Evolutionary conservation across 2,329 filamentous ascomycete genomes (phyloP).

Genomic region (Mycosphaerelloides madeirae): DNA sequence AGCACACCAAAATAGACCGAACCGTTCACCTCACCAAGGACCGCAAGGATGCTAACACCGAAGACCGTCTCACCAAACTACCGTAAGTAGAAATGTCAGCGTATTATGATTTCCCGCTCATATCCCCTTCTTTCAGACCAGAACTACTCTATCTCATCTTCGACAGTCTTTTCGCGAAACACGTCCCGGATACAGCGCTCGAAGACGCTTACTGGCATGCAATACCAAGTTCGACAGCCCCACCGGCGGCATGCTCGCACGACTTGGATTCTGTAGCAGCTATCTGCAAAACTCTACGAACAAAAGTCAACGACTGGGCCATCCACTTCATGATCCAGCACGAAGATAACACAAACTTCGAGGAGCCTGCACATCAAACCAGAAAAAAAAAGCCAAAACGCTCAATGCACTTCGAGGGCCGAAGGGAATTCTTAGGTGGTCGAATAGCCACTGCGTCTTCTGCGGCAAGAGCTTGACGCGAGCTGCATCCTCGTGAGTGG

Average conservation of each 20-base stretch:
- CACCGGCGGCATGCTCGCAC: slow-evolving; percentile 6
- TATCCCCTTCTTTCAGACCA: neutral
- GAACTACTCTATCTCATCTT: slow-evolving; percentile 29
- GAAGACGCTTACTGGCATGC: no score
- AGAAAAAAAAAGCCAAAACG: slow-evolving; percentile 3
- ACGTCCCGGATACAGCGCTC: slow-evolving; percentile 20
- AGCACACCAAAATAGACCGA: no score
- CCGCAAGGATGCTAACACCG: neutral
- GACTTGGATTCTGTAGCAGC: slow-evolving; percentile 22
- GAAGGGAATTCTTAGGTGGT: slow-evolving; percentile 23
- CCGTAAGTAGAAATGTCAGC: neutral
- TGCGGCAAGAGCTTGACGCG: slow-evolving; percentile 27
- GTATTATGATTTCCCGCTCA: no score
- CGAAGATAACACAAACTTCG: slow-evolving; percentile 20
- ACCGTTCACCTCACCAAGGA: no score
- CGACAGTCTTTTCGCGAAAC: slow-evolving; percentile 25
- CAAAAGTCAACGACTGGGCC: slow-evolving; percentile 27
- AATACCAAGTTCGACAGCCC: no score
- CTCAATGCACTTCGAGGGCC: slow-evolving; percentile 13
- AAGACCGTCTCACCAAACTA: slow-evolving; percentile 3
- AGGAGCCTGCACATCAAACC: slow-evolving; percentile 4
- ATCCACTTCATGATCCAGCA: slow-evolving; percentile 24
- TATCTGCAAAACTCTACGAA: slow-evolving; percentile 21
- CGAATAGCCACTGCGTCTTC: slow-evolving; percentile 26
- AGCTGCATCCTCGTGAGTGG: slow-evolving; percentile 28